Evolutionary conservation across 2,329 filamentous ascomycete species (phyloP), one percentile per base, ranked within the genome.

Genomic region (Ophiostoma novo-ulmi): DNA sequence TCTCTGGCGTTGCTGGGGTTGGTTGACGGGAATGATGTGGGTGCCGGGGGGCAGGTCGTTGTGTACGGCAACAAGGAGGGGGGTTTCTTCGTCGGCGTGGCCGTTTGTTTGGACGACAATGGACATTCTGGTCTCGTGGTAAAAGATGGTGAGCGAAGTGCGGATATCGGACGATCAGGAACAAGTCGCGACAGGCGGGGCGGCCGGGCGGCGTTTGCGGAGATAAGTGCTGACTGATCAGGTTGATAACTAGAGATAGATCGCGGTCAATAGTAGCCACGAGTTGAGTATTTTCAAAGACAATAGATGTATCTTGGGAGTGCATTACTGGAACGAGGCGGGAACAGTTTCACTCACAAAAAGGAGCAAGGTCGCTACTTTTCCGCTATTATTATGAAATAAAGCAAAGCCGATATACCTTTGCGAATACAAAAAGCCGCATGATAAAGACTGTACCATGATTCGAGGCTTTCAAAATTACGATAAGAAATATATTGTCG

Each of bases 61-160:
- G 31, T 68, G 72, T 58, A 72, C 69, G 20, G 73, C 36, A 17
- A 74, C 67, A 3, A 74, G 69, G 6, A 74, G 73, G 1, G 73
- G 73, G 7, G 73, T 70, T 69, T 73, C 73, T 67, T 74, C 71
- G 71, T 73, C 71, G 48, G 39, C n/a, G 68, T 67, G 26, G 38
- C 14, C 55, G 70, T 69, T 67, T 26, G 70, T 39, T 22, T 66
- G 73, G 44, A 73, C 68, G 26, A 71, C 66, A 58, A 39, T 41
- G 41, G 73, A 71, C 73, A 74, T 74, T 38, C 11, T 55, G 67
- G 20, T 48, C 31, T 48, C 13, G 36, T 17, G 31, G 31, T 31
- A 31, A 31, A 31, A 41, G 65, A 67, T 13, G n/a, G 48, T 22
- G n/a, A 35, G 36, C 38, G 36, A 44, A 8, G 11, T 22, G 69